Evolutionary conservation across 1,284 basidiomycete species (phyloP).

Genomic region (Ceratorhiza oryzae-sativae): DNA sequence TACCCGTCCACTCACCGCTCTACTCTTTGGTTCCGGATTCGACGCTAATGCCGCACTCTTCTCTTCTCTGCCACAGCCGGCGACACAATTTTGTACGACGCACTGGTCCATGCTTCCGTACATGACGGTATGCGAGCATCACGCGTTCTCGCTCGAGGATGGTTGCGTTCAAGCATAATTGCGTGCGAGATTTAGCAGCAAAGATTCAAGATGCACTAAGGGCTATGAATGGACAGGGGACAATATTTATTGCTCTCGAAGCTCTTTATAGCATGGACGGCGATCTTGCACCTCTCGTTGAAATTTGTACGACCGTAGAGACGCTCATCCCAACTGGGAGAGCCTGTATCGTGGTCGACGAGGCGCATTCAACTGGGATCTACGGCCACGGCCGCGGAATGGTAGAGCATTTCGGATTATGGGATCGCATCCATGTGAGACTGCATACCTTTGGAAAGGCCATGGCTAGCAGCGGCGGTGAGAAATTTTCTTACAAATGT

Average conservation of each 20-base stretch:
- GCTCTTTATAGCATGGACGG: slow-evolving; percentile 96
- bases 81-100: slow-evolving; percentile 86
- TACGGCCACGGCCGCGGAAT: slow-evolving; percentile 73
- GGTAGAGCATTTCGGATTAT: slow-evolving; percentile 59
- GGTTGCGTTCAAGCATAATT: slow-evolving; percentile 77
- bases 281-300: slow-evolving; percentile 77
- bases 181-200: slow-evolving; percentile 58
- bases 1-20: slow-evolving; percentile 60
- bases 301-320: slow-evolving; percentile 69
- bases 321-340: slow-evolving; percentile 66
- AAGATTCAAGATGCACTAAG: slow-evolving; percentile 48
- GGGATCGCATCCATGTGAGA: slow-evolving; percentile 61
- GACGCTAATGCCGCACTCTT: slow-evolving; percentile 95
- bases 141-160: slow-evolving; percentile 54
- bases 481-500: slow-evolving; percentile 48
- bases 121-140: slow-evolving; percentile 87
- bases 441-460: slow-evolving; percentile 74
- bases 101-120: slow-evolving; percentile 89
- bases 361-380: slow-evolving; percentile 88
- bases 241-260: slow-evolving; percentile 80
- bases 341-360: slow-evolving; percentile 80
- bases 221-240: slow-evolving; percentile 50
- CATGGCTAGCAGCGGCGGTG: slow-evolving; percentile 79
- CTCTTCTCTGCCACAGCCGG: slow-evolving; percentile 79
- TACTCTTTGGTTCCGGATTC: slow-evolving; percentile 95